phyloP scores from a whole-genome alignment of 352 stramenopile species.

The Phytophthora boehmeriae region DNA sequence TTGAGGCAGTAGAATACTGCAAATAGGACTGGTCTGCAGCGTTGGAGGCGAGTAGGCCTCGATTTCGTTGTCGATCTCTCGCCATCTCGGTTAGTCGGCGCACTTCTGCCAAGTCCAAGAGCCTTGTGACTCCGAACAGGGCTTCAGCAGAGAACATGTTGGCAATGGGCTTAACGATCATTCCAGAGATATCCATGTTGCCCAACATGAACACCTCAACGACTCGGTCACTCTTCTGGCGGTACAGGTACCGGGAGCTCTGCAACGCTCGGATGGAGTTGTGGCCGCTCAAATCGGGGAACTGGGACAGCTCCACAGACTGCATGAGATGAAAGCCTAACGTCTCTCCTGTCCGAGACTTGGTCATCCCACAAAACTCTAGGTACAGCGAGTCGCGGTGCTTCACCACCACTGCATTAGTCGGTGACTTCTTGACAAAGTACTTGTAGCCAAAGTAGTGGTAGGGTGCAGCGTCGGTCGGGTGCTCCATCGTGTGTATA shows the following conservation, averaged over 20 bases:
- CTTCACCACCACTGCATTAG: conserved; percentile 32
- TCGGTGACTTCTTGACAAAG: conserved; percentile 53
- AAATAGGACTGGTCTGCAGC: conserved; percentile 14
- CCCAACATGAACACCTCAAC: conserved; percentile 56
- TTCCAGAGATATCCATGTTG: conserved; percentile 41
- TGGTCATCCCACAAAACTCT: conserved; percentile 47
- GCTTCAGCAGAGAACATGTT: conserved; percentile 44
- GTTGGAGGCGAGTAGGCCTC: conserved; percentile 10
- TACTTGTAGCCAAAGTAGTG: conserved; percentile 63
- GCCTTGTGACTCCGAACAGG: conserved; percentile 47
- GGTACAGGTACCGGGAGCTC: conserved; percentile 55
- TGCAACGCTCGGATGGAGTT: conserved; percentile 52
- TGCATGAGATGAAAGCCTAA: conserved; percentile 56
- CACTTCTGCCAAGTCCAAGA: conserved; percentile 55
- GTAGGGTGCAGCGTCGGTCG: conserved; percentile 47
- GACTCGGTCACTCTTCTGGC: conserved; percentile 50
- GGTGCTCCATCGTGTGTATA: conserved; percentile 54
- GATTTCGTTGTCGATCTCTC: conserved; percentile 23
- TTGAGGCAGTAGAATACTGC: conserved; percentile 14
- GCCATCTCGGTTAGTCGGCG: conserved; percentile 50
- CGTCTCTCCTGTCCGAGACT: conserved; percentile 31
- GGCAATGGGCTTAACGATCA: conserved; percentile 41
- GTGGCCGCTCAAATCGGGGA: conserved; percentile 45
- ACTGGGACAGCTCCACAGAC: conserved; percentile 40
- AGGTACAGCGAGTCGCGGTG: conserved; percentile 45